These are phyloP conservation scores for Codiaeum variegatum DNA, from an alignment of 441 rosid genomes.

Conservation along the genomic window DNA sequence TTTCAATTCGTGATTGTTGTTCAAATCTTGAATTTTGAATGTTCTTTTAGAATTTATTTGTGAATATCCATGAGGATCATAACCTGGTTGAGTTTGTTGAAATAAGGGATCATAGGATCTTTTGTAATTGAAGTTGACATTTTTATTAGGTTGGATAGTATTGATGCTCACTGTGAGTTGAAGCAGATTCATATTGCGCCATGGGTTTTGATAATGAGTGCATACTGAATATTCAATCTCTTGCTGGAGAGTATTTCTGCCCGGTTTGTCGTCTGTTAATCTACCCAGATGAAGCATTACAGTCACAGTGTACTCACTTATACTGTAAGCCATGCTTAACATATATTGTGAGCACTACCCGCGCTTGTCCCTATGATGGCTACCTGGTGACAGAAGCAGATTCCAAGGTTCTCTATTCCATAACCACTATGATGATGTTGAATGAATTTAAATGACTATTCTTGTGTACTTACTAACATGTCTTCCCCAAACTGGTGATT, in stretches of 20 bases:
- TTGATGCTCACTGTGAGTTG: slow-evolving; percentile 24
- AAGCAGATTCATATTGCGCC: slow-evolving; percentile 16
- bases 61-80: no score
- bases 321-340: slow-evolving; percentile 74
- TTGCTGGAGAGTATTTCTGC: slow-evolving; percentile 77
- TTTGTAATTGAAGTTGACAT: neutral
- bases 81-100: neutral
- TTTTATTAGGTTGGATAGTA: slow-evolving; percentile 23
- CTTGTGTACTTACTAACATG: slow-evolving; percentile 10
- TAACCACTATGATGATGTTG: slow-evolving; percentile 2
- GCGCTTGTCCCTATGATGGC: slow-evolving; percentile 78
- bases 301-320: slow-evolving; percentile 74
- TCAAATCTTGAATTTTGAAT: neutral
- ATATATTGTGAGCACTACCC: slow-evolving; percentile 53
- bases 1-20: neutral
- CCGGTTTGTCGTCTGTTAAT: slow-evolving; percentile 75
- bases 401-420: slow-evolving; percentile 53
- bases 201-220: slow-evolving; percentile 87
- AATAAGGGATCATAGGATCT: neutral
- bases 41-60: neutral
- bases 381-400: slow-evolving; percentile 75
- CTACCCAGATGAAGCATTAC: slow-evolving; percentile 74
- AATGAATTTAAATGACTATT: neutral
- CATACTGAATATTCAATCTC: slow-evolving; percentile 59
- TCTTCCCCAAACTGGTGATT: slow-evolving; percentile 4